phyloP scores from a whole-genome alignment of 2,329 filamentous ascomycete genomes.

The Microascus cirrosus region DNA sequence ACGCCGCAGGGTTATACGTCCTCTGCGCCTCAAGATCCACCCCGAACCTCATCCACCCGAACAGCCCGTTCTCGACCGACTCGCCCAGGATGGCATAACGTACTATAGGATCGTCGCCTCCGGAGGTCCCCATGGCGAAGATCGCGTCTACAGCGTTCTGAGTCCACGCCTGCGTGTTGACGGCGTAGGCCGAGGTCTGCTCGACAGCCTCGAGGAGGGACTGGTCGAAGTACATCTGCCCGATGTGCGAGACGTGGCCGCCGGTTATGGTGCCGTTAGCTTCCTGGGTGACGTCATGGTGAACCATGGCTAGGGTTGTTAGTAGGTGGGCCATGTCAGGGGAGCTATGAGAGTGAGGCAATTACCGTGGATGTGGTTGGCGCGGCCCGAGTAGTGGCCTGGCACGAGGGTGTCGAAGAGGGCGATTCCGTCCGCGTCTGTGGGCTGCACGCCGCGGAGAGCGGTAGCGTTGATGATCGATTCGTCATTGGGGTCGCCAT shows the following conservation, averaged over 20 bases:
- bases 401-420: conserved; percentile 31
- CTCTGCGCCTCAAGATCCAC: conserved; percentile 22
- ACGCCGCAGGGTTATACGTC: conserved; percentile 5
- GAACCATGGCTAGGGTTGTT: conserved; percentile 18
- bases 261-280: conserved; percentile 22
- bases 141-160: conserved; percentile 42
- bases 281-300: conserved; percentile 20
- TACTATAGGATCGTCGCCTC: conserved; percentile 43
- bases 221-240: conserved; percentile 56
- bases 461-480: conserved; percentile 20
- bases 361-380: conserved; percentile 34
- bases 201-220: conserved; percentile 41
- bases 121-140: conserved; percentile 31
- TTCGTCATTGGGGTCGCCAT: conserved; percentile 29
- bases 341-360: conserved; percentile 22
- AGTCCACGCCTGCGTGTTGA: conserved; percentile 33
- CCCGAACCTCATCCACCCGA: conserved; percentile 43
- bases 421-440: conserved; percentile 27
- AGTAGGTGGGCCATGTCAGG: conserved; percentile 7
- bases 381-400: conserved; percentile 30
- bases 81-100: conserved; percentile 48
- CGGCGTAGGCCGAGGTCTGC: conserved; percentile 30
- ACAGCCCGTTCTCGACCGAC: conserved; percentile 34
- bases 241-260: conserved; percentile 42
- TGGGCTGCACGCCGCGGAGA: conserved; percentile 25